Conservation (phyloP, 257 asterid genomes). For the Fraxinus americana region DNA sequence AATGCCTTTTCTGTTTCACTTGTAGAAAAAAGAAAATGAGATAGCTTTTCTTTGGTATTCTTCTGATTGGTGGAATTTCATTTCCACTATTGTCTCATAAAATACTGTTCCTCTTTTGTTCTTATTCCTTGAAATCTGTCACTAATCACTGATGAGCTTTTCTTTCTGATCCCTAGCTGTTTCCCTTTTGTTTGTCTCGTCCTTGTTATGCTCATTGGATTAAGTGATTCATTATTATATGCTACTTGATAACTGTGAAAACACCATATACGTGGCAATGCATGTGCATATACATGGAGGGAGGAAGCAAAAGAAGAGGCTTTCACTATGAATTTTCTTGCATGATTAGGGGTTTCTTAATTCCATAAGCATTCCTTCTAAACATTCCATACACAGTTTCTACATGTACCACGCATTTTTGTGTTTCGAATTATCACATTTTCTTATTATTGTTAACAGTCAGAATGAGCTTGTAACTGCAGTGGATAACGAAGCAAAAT, state of each 20-base stretch:
- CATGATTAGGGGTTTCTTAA: conserved; percentile 5
- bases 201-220: neutral
- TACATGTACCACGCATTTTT: conserved; percentile 3
- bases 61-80: neutral
- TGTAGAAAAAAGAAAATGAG: neutral
- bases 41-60: neutral
- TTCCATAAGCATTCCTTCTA: conserved; percentile 5
- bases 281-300: neutral
- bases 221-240: neutral
- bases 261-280: neutral
- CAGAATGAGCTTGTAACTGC: conserved; percentile 45
- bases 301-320: neutral
- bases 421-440: conserved; percentile 15
- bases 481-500: conserved; percentile 48
- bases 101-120: neutral
- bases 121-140: neutral
- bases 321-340: conserved; percentile 1
- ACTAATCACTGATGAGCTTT: conserved; percentile 7
- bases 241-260: conserved; percentile 13
- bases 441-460: conserved; percentile 43
- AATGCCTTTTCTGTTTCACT: neutral
- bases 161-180: neutral
- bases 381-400: neutral
- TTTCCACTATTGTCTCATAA: neutral
- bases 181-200: neutral